Base-by-base conservation (phyloP, 768 basidiomycete genomes). In the Boletus huronensis region DNA sequence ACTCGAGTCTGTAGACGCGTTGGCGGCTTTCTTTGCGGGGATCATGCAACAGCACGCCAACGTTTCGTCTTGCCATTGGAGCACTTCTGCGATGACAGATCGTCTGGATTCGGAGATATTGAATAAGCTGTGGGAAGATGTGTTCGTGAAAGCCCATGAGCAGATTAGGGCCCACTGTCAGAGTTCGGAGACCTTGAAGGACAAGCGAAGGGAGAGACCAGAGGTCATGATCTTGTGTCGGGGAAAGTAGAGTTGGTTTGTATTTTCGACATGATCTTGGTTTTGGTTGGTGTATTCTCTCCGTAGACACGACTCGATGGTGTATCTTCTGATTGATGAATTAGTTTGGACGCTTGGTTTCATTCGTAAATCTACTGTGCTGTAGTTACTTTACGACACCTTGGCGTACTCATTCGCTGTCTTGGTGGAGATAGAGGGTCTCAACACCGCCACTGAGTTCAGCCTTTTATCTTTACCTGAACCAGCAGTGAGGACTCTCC, bases 101-200 rank as follows among this genome's bases (percentile, higher is more conserved):
- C 62, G 55, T 26, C 7, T 52, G 48, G 62, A 60, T 41, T 56
- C 54, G 11, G 62, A 60, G n/a, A 50, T 49, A 17, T 49, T 35
- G 36, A 61, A 23, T 9, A 49, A 35, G 35, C 39, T 63, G 16
- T 63, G 62, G 62, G 53, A 61, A 19, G 59, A 61, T 9, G 62
- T 63, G 34, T 64, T 61, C 17, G 53, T 64, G 7, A 61, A 58
- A n/a, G 55, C 62, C 1, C 44, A 44, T 14, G 44, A 48, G 34
- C 38, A 60, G 26, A 29, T 35, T 9, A 32, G 16, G 36, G 21
- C 32, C 1, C 21, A 34, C 14, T 26, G 50, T 45, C 42, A 3
- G 23, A 26, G 10, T 17, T 39, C 13, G 8, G 50, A 26, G 6
- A 26, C 19, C 26, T 23, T 50, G 26, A 36, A 21, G 16, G 19